Percentiles rank a stretch among this genome's conserved stretches.
These are phyloP conservation scores for Chytriomyces sp. DNA, from an alignment of 192 early-diverging fungal genomes.

Conservation along the genomic window DNA sequence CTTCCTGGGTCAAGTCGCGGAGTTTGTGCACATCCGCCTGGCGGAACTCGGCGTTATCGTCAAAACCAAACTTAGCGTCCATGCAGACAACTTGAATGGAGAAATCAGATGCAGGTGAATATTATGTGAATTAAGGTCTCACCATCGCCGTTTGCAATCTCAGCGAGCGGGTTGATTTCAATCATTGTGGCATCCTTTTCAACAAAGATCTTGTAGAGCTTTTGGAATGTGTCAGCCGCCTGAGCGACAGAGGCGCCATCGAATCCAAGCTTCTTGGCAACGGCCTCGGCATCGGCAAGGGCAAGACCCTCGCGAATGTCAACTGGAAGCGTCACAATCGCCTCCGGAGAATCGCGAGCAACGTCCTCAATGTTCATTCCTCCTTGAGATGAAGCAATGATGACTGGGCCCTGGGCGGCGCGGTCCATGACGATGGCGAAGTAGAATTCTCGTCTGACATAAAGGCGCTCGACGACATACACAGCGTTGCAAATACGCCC, in stretches of 20 bases:
- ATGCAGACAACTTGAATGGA: constrained; percentile 75
- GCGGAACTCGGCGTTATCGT: constrained; percentile 98
- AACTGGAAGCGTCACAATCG: constrained; percentile 87
- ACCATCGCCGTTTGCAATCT: constrained; percentile 83
- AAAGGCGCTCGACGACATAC: constrained; percentile 94
- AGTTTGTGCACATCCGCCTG: constrained; percentile 87
- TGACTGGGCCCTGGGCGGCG: constrained; percentile 85
- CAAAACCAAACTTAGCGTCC: constrained; percentile 99
- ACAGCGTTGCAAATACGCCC: constrained; percentile 93
- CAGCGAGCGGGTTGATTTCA: constrained; percentile 98
- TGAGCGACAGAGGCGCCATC: constrained; percentile 70
- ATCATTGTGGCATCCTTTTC: constrained; percentile 96
- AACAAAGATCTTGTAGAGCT: constrained; percentile 93
- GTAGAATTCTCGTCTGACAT: constrained; percentile 96
- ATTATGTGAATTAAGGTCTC: constrained; percentile 5
- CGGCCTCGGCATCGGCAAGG: constrained; percentile 68
- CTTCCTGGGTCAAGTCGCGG: constrained; percentile 94
- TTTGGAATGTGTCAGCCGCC: constrained; percentile 88
- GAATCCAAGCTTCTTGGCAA: constrained; percentile 90
- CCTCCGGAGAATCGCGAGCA: constrained; percentile 91
- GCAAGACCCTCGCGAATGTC: constrained; percentile 84
- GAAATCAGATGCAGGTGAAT: neutral
- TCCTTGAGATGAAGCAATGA: constrained; percentile 95
- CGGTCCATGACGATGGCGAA: constrained; percentile 98
- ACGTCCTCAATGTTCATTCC: constrained; percentile 98